Evolutionary conservation across 2,329 filamentous ascomycete genomes (phyloP).

Genomic region (Nothopassalora personata): DNA sequence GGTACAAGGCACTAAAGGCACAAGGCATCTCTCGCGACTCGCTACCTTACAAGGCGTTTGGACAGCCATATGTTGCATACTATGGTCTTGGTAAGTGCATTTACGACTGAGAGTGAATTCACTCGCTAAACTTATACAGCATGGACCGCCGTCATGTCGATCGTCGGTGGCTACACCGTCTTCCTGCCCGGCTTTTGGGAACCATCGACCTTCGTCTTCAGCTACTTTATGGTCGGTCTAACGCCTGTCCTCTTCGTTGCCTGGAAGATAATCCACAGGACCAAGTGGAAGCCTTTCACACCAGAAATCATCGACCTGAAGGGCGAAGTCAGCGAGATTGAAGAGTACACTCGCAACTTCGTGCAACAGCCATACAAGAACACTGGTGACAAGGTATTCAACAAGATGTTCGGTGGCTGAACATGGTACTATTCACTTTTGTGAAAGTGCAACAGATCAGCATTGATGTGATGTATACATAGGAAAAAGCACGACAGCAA

Average conservation of each 20-base stretch:
- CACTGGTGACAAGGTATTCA: conserved; percentile 37
- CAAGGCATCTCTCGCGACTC: conserved; percentile 62
- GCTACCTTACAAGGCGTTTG: conserved; percentile 61
- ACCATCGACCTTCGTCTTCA: conserved; percentile 64
- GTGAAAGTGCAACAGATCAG: neutral
- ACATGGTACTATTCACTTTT: neutral
- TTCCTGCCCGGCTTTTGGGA: conserved; percentile 64
- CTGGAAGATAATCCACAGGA: conserved; percentile 67
- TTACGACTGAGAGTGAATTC: neutral
- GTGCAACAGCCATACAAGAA: conserved; percentile 28
- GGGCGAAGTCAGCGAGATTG: conserved; percentile 60
- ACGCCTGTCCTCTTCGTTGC: conserved; percentile 63
- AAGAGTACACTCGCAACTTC: conserved; percentile 24
- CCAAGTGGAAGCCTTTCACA: conserved; percentile 45
- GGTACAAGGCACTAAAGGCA: conserved; percentile 60
- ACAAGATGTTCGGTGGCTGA: conserved; percentile 40
- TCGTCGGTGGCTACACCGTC: conserved; percentile 70
- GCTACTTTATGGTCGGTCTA: conserved; percentile 66
- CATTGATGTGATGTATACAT: neutral
- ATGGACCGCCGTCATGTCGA: conserved; percentile 64
- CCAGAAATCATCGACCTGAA: conserved; percentile 59
- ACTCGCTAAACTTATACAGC: conserved; percentile 29
- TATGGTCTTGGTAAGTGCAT: conserved; percentile 42
- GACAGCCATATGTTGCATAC: conserved; percentile 67
- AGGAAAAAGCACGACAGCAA: neutral